Evolutionary conservation across 2,329 filamentous ascomycete genomes (phyloP).

Genomic region (Fusarium nurragi): DNA sequence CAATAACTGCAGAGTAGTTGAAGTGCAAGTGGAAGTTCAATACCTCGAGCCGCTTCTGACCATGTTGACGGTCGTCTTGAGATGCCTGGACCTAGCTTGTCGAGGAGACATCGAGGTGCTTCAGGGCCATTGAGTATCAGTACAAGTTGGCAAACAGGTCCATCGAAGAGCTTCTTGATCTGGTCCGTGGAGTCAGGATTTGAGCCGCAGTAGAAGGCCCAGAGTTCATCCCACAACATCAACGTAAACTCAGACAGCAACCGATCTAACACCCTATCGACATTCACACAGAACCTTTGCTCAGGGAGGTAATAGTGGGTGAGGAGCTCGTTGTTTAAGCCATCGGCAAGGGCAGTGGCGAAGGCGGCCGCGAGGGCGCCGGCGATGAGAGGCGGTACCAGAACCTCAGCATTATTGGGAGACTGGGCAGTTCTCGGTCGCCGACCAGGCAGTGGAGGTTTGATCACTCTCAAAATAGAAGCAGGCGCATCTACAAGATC

Average conservation of each 20-base stretch:
- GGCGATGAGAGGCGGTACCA: constrained; percentile 50
- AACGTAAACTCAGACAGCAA: constrained; percentile 48
- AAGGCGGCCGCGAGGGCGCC: constrained; percentile 50
- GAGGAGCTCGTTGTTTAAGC: constrained; percentile 50
- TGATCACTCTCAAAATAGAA: constrained; percentile 43
- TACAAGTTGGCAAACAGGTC: constrained; percentile 51
- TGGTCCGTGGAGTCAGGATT: constrained; percentile 46
- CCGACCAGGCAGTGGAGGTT: constrained; percentile 49
- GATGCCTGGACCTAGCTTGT: constrained; percentile 49
- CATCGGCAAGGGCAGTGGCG: constrained; percentile 48
- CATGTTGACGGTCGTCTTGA: constrained; percentile 47
- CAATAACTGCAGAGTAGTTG: constrained; percentile 51
- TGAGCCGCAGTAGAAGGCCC: constrained; percentile 46
- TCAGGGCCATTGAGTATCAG: constrained; percentile 52
- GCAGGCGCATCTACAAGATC: constrained; percentile 13
- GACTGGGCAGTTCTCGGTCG: constrained; percentile 45
- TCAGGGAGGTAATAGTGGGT: constrained; percentile 51
- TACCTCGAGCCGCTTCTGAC: constrained; percentile 47
- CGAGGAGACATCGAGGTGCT: constrained; percentile 48
- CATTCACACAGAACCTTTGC: constrained; percentile 47
- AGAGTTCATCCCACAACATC: constrained; percentile 51
- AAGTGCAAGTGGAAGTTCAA: constrained; percentile 49
- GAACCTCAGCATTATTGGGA: constrained; percentile 46
- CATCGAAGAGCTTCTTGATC: constrained; percentile 49
- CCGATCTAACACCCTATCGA: constrained; percentile 51